Evolutionary conservation across 805 yeast species (phyloP).

Genomic region (Kodamaea lidongshanica): DNA sequence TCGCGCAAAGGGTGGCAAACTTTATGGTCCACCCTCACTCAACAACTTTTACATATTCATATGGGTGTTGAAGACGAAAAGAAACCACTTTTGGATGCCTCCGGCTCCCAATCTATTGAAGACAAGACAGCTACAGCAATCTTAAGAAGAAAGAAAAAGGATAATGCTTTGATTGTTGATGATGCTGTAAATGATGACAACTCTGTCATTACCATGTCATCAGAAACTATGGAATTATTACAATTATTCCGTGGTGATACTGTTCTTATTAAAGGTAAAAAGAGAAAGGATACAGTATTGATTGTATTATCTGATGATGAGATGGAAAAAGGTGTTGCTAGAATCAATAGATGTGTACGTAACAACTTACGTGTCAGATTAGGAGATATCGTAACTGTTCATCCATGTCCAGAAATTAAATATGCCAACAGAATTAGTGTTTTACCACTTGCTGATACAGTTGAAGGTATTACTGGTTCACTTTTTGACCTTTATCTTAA

Average conservation of each 20-base stretch:
- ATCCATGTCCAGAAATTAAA: conserved; percentile 97
- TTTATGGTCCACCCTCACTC: no score
- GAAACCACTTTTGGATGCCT: conserved; percentile 45
- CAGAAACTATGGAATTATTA: conserved; percentile 89
- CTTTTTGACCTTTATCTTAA: conserved; percentile 92
- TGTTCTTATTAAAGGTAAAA: conserved; percentile 94
- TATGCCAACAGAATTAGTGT: conserved; percentile 93
- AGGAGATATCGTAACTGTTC: conserved; percentile 86
- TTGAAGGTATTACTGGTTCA: conserved; percentile 96
- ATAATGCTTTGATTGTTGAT: conserved; percentile 88
- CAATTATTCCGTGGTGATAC: conserved; percentile 98
- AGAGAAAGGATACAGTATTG: conserved; percentile 94
- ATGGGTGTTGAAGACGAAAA: conserved; percentile 24
- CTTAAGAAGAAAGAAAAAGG: conserved; percentile 95
- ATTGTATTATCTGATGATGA: conserved; percentile 96
- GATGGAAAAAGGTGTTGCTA: conserved; percentile 89
- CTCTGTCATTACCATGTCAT: conserved; percentile 91
- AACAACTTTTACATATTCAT: not conserved
- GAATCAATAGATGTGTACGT: conserved; percentile 93
- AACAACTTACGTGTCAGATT: conserved; percentile 89
- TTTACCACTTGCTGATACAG: conserved; percentile 95
- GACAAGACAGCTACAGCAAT: conserved; percentile 93
- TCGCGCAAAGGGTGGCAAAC: no score
- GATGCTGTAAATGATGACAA: conserved; percentile 97
- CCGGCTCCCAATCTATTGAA: conserved; percentile 57